Evolutionary conservation across 2,329 filamentous ascomycete species (phyloP), one percentile per base, ranked within the genome.

Genomic region (Diaporthe helianthi): DNA sequence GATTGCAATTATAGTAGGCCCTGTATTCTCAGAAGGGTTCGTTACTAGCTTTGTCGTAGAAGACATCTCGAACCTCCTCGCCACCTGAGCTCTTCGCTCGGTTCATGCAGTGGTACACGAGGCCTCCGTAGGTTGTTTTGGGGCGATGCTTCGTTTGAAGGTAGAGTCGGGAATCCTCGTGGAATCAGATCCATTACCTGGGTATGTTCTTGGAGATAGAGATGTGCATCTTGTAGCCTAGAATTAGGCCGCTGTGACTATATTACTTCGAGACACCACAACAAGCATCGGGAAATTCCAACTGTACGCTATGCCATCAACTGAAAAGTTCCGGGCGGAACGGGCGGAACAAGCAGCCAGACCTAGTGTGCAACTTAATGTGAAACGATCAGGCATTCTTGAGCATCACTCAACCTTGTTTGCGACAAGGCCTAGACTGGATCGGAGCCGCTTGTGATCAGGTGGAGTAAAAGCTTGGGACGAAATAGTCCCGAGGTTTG

Each of bases 341-440:
- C 58, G 26, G 26, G 58, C 58, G 58, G 58, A 61, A 41, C 41
- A 12, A 9, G 29, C 58, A 61, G 41, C 58, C 58, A 44, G 41
- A 61, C 47, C 26, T 61, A 17, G 41, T 33, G 7, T 31, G 10
- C 58, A 47, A n/a, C n/a, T n/a, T n/a, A n/a, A n/a, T n/a, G n/a
- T n/a, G n/a, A n/a, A n/a, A n/a, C n/a, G n/a, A n/a, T n/a, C 17
- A 29, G 5, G 26, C 41, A 10, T 33, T 10, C 38, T 44, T 19
- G 7, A 12, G 36, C 38, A 60, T 19, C 41, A 41, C 29, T n/a
- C 47, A 61, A 61, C 58, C 58, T 61, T 61, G 41, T 61, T 47
- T 24, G 29, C 8, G 58, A 61, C 58, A 47, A 61, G 33, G 41
- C 26, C 10, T 29, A 47, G n/a, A 29, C 29, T 7, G 38, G 41